Base-by-base conservation (phyloP, 768 basidiomycete genomes). In the Tulasnella sp. region DNA sequence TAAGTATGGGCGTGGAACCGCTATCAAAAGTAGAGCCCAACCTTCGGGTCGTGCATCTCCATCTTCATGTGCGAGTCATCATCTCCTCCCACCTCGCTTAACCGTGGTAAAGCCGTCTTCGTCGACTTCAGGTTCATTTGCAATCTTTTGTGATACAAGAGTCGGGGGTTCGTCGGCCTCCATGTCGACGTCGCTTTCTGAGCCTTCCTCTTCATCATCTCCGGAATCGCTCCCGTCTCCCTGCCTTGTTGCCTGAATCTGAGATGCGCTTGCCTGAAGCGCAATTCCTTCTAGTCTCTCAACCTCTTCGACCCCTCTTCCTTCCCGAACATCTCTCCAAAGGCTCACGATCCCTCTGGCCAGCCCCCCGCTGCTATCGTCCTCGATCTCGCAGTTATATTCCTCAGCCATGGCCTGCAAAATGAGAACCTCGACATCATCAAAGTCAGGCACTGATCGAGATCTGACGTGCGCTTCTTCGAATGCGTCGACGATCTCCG, bases 61-160 rank as follows among this genome's bases (percentile, higher is more conserved):
- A n/a, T n/a, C n/a, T n/a, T n/a, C n/a, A n/a, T n/a, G n/a, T n/a
- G n/a, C n/a, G n/a, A n/a, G 31, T 39, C 36, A 12, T 74, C 52
- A 76, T 31, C 75, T 25, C 36, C 67, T 76, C 54, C 83, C 82
- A 80, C 84, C 84, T 71, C 81, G 80, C 79, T 84, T 82, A 2
- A 99, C 93, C 71, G 91, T 81, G 3, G 91, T 94, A 81, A 99
- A 99, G 0, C 96, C 96, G 77, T 99, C 96, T 78, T 96, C 93
- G 80, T 98, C 96, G 0, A 96, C 86, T 80, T 91, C 90, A 14
- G 85, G 83, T 72, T 83, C 85, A n/a, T 79, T 83, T 77, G 82
- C 79, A 38, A 79, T 72, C 68, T 80, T 70, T 9, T 76, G 77
- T 3, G 81, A 77, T 54, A 79, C 31, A 93, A 82, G 79, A 86